These are phyloP conservation scores for Closterium sp. DNA, from an alignment of 139 green algal genomes.

Conservation along the genomic window DNA sequence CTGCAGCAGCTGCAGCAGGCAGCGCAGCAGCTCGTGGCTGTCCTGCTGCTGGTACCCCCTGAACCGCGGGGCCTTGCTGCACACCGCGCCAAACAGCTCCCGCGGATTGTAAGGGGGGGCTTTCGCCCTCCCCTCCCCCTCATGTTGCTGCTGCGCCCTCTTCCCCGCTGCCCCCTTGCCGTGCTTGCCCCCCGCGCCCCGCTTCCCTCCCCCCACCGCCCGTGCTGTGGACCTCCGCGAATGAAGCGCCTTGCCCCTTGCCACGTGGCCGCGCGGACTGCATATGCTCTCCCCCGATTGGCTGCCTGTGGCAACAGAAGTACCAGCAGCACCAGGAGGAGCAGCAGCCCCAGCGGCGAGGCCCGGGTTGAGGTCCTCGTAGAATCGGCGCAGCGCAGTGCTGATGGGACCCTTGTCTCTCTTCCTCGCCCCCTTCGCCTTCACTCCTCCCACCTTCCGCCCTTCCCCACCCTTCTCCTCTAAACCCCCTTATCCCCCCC, in stretches of 20 bases:
- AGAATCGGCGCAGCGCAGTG: not conserved
- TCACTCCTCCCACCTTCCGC: not conserved
- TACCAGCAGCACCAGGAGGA: not conserved
- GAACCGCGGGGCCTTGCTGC: constrained; percentile 61
- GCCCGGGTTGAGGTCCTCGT: not conserved
- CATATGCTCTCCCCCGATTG: not conserved
- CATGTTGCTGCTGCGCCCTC: not conserved
- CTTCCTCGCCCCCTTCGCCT: not conserved
- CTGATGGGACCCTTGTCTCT: not conserved
- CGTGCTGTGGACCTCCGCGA: not conserved
- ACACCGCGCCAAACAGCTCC: constrained; percentile 63
- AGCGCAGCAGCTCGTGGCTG: constrained; percentile 65
- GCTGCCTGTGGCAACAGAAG: not conserved
- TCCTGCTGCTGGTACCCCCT: constrained; percentile 71
- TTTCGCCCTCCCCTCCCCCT: not conserved
- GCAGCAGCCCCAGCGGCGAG: not conserved
- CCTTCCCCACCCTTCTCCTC: not conserved
- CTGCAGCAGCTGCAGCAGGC: constrained; percentile 56
- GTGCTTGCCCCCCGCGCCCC: not conserved
- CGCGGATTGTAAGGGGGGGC: constrained; percentile 64
- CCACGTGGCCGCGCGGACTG: not conserved
- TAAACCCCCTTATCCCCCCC: constrained; percentile 19
- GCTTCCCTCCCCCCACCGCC: not conserved
- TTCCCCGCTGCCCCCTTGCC: not conserved
- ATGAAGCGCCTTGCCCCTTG: not conserved